Conservation (phyloP, 495 filamentous ascomycete species). For the Tuber melanosporum region DNA sequence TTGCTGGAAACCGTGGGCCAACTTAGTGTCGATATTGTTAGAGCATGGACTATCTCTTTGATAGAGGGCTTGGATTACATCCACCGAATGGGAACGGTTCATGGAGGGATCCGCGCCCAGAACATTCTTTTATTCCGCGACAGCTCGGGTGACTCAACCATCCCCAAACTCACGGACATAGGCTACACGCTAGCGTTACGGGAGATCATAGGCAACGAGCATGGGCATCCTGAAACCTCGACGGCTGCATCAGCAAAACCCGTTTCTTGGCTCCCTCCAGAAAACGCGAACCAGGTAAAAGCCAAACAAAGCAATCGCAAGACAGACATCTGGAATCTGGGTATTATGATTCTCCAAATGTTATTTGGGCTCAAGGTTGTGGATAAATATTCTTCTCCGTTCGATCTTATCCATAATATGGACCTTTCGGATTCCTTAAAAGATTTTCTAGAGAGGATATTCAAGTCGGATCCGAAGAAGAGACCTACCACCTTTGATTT, state of each 20-base stretch:
- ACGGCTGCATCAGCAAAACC: conserved; percentile 60
- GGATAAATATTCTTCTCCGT: conserved; percentile 70
- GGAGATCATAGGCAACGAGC: conserved; percentile 48
- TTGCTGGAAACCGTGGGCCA: conserved; percentile 68
- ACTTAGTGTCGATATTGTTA: conserved; percentile 63
- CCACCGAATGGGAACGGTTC: conserved; percentile 72
- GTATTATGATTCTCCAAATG: conserved; percentile 86
- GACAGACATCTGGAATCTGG: conserved; percentile 91
- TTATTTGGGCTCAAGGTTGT: conserved; percentile 74
- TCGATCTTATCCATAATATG: conserved; percentile 52
- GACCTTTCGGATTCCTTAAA: conserved; percentile 67
- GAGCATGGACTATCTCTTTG: conserved; percentile 82
- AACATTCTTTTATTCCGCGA: conserved; percentile 66
- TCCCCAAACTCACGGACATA: conserved; percentile 63
- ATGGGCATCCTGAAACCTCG: conserved; percentile 38
- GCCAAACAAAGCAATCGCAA: conserved; percentile 59
- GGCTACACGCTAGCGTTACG: conserved; percentile 60
- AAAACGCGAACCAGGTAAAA: conserved; percentile 57
- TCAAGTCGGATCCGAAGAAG: conserved; percentile 73
- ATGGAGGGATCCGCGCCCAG: conserved; percentile 67
- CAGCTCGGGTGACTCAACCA: conserved; percentile 51
- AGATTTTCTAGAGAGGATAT: conserved; percentile 74
- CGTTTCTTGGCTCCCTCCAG: conserved; percentile 75
- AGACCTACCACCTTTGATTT: conserved; percentile 84
- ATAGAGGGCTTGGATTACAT: conserved; percentile 82